Evolutionary conservation across 2,329 filamentous ascomycete species (phyloP), one percentile per base, ranked within the genome.

Genomic region (Zymoseptoria brevis): DNA sequence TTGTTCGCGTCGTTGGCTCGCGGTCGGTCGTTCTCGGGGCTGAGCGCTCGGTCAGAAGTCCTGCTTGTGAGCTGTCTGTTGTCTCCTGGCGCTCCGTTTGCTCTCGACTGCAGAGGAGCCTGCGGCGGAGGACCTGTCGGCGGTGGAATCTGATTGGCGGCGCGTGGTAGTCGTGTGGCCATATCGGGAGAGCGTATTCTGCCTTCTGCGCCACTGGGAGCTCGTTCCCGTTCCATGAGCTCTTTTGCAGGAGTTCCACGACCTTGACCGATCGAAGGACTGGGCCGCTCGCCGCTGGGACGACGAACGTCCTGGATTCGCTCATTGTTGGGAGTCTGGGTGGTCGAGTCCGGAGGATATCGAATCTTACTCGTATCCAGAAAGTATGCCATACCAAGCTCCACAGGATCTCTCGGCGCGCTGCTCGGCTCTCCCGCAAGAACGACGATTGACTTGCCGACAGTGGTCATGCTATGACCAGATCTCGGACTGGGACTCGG

Each of bases 381-480:
- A 64, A 96, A 83, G 74, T 97, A 99, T 41, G 90, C 88, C 69
- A 96, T 83, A 60, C 89, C 90, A 56, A 99, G 80, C 72, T 99
- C 94, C 62, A 87, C 87, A 30, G 89, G 84, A 68, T 94, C 86
- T 53, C 87, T 84, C 0, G 88, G 84, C 26, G 90, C 88, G 16
- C 91, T 92, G 73, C 92, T 97, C 13, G 94, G 94, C 74, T 99
- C 95, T 64, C 94, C 94, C 45, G 90, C 95, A 30, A 97, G 80
- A 49, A 97, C 90, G 53, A 97, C 87, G 63, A 99, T 87, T 60
- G 92, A 89, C 74, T 96, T 96, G 29, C 90, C 90, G 63, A 93
- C 90, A 1, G 91, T 87, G 1, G 94, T 97, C 94, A 99, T 97
- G 74, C 91, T 96, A 74, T 99, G 94, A 1, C 94, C 94, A 16